Percentiles rank a stretch among this genome's conserved stretches.
These are phyloP conservation scores for Euphrasia confusa DNA, from an alignment of 257 asterid genomes.

Conservation along the genomic window DNA sequence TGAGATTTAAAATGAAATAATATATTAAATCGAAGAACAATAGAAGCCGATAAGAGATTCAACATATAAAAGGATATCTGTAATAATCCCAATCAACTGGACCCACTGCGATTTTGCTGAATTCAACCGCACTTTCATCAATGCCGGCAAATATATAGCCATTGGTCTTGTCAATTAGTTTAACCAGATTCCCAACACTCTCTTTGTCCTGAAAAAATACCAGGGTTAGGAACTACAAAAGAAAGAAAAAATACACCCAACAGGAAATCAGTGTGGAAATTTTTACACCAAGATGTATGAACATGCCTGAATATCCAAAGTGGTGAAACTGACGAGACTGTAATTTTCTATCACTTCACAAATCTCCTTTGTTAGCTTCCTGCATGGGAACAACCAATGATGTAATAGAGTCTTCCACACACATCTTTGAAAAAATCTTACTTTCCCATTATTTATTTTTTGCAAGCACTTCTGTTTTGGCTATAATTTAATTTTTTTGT, in stretches of 20 bases:
- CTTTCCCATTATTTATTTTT: too few relatives aligned
- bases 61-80: slow-evolving; percentile 71
- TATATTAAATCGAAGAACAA: neutral
- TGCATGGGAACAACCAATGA: slow-evolving; percentile 28
- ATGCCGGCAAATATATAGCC: slow-evolving; percentile 89
- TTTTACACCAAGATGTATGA: slow-evolving; percentile 13
- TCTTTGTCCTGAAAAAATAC: slow-evolving; percentile 71
- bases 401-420: neutral
- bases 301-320: slow-evolving; percentile 89
- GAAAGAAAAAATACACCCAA: neutral
- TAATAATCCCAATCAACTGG: slow-evolving; percentile 86
- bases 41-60: neutral
- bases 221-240: slow-evolving; percentile 14
- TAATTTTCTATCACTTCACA: slow-evolving; percentile 83
- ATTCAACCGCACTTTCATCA: slow-evolving; percentile 80
- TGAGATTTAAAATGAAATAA: slow-evolving; percentile 7
- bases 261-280: slow-evolving; percentile 19
- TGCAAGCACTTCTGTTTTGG: too few relatives aligned
- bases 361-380: slow-evolving; percentile 92
- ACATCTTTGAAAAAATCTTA: neutral
- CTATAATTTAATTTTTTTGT: too few relatives aligned
- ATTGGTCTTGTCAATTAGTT: slow-evolving; percentile 83
- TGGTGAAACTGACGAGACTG: slow-evolving; percentile 73
- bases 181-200: slow-evolving; percentile 89
- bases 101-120: slow-evolving; percentile 93